Conservation (phyloP, 257 asterid genomes). For the Solanum corneliomulleri region DNA sequence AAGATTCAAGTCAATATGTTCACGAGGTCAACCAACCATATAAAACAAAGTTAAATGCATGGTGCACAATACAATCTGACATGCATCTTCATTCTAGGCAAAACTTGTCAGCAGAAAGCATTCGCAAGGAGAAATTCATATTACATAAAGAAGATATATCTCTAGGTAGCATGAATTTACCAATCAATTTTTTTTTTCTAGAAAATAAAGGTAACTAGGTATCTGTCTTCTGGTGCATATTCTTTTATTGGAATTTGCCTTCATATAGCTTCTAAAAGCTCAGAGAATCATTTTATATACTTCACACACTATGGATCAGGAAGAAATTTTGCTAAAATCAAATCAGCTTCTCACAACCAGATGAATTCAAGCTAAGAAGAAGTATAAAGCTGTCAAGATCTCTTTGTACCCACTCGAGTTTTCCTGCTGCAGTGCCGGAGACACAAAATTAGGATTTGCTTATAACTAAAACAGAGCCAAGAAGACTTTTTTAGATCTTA, state of each 20-base stretch:
- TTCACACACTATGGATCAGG: not conserved
- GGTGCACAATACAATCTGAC: not conserved
- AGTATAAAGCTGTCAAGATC: not conserved
- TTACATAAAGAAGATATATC: not conserved
- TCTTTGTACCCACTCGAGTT: not conserved
- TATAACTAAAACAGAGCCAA: not conserved
- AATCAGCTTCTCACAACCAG: not conserved
- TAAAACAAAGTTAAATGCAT: not conserved
- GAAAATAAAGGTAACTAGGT: not conserved
- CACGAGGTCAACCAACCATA: not conserved
- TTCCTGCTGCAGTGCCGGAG: not conserved
- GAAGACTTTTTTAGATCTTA: not conserved
- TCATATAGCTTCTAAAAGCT: not conserved
- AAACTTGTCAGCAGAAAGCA: not conserved
- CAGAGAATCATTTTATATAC: not conserved
- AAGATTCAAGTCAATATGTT: not conserved
- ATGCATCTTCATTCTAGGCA: not conserved
- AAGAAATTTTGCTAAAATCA: not conserved
- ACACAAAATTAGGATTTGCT: not conserved
- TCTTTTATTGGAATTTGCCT: not conserved
- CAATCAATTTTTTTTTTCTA: not conserved
- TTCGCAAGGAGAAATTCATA: not conserved
- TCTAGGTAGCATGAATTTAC: not conserved
- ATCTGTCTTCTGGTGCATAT: not conserved
- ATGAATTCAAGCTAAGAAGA: not conserved